Conservation (phyloP, 2,329 filamentous ascomycete genomes). For the Fusarium buharicum region DNA sequence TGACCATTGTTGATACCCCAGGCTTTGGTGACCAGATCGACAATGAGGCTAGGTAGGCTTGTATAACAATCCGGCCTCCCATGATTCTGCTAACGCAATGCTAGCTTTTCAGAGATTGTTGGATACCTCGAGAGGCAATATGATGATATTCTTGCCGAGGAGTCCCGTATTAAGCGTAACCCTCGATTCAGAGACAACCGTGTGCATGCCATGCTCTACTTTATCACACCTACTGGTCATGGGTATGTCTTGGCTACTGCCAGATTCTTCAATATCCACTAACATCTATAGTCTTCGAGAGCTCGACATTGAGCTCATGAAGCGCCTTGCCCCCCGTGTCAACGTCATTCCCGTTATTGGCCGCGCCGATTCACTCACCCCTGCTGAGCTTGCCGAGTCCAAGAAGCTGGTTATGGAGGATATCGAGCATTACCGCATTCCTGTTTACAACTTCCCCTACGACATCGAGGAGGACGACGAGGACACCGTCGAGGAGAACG, state of each 20-base stretch:
- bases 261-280: neutral
- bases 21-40: conserved; percentile 99
- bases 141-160: conserved; percentile 98
- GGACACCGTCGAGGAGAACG: conserved; percentile 99
- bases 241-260: conserved; percentile 65
- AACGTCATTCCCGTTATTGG: conserved; percentile 99
- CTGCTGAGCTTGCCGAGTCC: conserved; percentile 94
- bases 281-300: conserved; percentile 81
- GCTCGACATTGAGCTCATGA: conserved; percentile 99
- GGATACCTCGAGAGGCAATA: conserved; percentile 99
- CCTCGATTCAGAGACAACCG: conserved; percentile 99
- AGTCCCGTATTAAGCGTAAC: conserved; percentile 99
- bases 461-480: conserved; percentile 99
- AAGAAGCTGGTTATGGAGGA: conserved; percentile 99
- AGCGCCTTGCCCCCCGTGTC: conserved; percentile 95
- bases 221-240: conserved; percentile 98
- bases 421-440: conserved; percentile 99
- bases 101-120: conserved; percentile 94
- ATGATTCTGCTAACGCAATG: conserved; percentile 16
- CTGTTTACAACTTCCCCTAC: conserved; percentile 99
- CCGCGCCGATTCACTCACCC: conserved; percentile 96
- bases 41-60: conserved; percentile 89
- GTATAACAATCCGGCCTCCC: neutral
- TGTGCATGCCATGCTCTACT: conserved; percentile 98
- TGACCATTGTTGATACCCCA: conserved; percentile 98